These are phyloP conservation scores for Cryphonectria nitschkei DNA, from an alignment of 2,329 filamentous ascomycete species.

Conservation along the genomic window DNA sequence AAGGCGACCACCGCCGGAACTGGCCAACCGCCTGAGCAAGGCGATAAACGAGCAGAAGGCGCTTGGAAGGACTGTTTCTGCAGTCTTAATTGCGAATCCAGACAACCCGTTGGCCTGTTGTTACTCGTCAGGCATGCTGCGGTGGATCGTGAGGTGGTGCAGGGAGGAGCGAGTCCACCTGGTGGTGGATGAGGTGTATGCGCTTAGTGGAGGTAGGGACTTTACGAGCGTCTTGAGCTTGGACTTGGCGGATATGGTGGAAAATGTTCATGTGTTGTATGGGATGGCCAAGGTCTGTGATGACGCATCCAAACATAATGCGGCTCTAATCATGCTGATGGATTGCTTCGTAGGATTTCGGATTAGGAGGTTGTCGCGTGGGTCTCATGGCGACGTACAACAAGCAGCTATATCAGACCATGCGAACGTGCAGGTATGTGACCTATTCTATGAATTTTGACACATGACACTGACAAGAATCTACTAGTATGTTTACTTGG, in stretches of 20 bases:
- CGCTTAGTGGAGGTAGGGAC: constrained; percentile 17
- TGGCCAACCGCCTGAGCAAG: constrained; percentile 16
- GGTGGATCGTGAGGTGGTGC: constrained; percentile 24
- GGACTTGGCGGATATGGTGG: constrained; percentile 19
- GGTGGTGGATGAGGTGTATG: constrained; percentile 28
- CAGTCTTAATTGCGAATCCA: constrained; percentile 27
- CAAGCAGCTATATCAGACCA: constrained; percentile 23
- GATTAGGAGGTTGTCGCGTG: constrained; percentile 21
- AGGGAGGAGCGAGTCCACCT: constrained; percentile 22
- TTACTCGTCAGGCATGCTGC: constrained; percentile 20
- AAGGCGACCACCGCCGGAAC: constrained; percentile 22
- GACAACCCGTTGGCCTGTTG: constrained; percentile 25
- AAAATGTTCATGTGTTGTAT: constrained; percentile 24
- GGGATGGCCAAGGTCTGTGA: constrained; percentile 17
- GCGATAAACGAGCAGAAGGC: constrained; percentile 19
- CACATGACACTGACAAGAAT: not conserved
- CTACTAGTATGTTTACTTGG: constrained; percentile 27
- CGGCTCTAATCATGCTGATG: not conserved
- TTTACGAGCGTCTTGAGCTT: constrained; percentile 24
- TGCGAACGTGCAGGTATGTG: constrained; percentile 26
- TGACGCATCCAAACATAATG: not conserved
- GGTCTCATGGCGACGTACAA: constrained; percentile 26
- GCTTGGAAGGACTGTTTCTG: constrained; percentile 22
- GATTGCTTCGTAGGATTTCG: constrained; percentile 15
- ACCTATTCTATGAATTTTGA: not conserved